Percentiles rank a stretch among this genome's conserved stretches.
phyloP scores from a whole-genome alignment of 2,329 filamentous ascomycete genomes.

The Penicillium occitanis region DNA sequence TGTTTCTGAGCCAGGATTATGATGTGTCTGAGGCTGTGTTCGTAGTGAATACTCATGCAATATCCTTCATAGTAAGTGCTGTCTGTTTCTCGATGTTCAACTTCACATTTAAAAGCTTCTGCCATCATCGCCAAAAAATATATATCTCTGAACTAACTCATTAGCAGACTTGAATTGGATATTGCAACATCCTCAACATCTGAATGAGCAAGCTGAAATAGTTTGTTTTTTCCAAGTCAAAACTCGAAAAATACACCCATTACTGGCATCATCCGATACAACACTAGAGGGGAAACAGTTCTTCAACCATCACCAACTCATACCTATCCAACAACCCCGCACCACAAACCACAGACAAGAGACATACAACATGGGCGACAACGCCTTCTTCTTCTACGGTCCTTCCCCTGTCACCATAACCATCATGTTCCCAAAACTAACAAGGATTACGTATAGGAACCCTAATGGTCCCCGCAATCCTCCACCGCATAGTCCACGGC shows the following conservation, averaged over 20 bases:
- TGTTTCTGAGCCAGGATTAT: neutral
- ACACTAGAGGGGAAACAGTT: no score
- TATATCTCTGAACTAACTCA: neutral
- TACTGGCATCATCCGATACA: no score
- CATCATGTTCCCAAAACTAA: no score
- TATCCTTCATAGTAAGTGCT: neutral
- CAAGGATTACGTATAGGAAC: constrained; percentile 43
- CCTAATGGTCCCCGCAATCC: constrained; percentile 81
- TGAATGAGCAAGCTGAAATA: neutral
- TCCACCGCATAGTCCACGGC: constrained; percentile 80
- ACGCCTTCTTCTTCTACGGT: constrained; percentile 66
- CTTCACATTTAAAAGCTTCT: neutral
- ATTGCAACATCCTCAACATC: neutral
- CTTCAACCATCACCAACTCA: no score
- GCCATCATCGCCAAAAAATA: neutral
- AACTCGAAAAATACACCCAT: no score
- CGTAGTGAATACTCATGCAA: neutral
- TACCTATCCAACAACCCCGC: constrained; percentile 6
- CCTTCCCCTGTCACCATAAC: constrained; percentile 14
- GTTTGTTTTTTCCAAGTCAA: no score
- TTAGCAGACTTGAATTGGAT: neutral
- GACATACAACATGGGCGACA: constrained; percentile 46
- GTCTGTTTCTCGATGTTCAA: neutral
- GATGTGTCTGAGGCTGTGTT: neutral
- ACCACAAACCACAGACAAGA: neutral